A percentile compares a stretch with the other conserved stretches of the same genome.
Evolutionary conservation across 179 eudicot genomes (phyloP).

Genomic region (Actinidia chinensis): DNA sequence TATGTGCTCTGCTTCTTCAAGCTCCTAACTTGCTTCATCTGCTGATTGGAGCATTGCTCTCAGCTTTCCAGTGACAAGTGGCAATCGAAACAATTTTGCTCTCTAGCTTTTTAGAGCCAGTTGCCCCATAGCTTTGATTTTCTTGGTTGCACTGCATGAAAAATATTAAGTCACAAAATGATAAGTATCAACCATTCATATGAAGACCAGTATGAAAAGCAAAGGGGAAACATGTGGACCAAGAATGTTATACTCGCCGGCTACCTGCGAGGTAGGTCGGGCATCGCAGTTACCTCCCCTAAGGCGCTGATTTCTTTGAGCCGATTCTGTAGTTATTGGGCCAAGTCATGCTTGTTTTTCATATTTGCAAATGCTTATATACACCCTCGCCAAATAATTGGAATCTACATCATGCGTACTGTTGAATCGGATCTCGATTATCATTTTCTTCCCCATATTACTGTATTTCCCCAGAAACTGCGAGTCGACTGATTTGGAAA

Average conservation of each 20-base stretch:
- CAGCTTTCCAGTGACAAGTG: slow-evolving; percentile 68
- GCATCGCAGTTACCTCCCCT: slow-evolving; percentile 59
- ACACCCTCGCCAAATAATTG: slow-evolving; percentile 79
- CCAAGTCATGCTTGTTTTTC: slow-evolving; percentile 57
- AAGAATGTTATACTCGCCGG: background rate
- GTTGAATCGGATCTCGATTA: slow-evolving; percentile 72
- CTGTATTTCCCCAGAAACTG: slow-evolving; percentile 80
- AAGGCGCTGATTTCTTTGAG: slow-evolving; percentile 77
- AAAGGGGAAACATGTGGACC: background rate
- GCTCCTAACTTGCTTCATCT: slow-evolving; percentile 83
- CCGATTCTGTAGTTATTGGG: slow-evolving; percentile 56
- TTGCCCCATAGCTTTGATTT: slow-evolving; percentile 78
- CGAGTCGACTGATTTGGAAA: slow-evolving; percentile 72
- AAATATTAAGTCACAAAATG: background rate
- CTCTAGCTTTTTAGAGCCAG: slow-evolving; percentile 67
- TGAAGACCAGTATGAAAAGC: background rate
- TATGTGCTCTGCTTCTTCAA: slow-evolving; percentile 80
- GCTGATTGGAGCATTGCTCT: slow-evolving; percentile 92
- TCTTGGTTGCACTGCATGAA: slow-evolving; percentile 60
- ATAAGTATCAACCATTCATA: background rate
- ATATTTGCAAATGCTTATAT: slow-evolving; percentile 63
- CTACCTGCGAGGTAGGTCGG: slow-evolving; percentile 68
- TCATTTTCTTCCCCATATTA: slow-evolving; percentile 74
- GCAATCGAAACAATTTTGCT: slow-evolving; percentile 69
- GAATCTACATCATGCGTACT: slow-evolving; percentile 74